These are phyloP conservation scores for Venturia nashicola DNA, from an alignment of 2,329 filamentous ascomycete genomes.

Conservation along the genomic window DNA sequence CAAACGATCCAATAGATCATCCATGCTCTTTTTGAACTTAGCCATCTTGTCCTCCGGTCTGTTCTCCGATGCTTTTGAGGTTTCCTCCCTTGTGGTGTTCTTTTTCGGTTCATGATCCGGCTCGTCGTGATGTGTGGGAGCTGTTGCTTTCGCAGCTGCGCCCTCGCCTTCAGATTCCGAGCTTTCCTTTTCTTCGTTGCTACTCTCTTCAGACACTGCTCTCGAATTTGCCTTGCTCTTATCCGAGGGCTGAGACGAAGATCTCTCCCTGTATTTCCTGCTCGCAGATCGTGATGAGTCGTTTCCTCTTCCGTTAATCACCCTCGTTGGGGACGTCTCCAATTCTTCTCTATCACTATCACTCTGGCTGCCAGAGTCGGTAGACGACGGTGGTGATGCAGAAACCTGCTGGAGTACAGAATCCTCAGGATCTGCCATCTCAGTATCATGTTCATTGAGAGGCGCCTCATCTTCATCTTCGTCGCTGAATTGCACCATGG, in stretches of 20 bases:
- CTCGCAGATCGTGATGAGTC: not conserved
- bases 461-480: not conserved
- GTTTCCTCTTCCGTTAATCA: not conserved
- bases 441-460: not conserved
- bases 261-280: not conserved
- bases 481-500: not conserved
- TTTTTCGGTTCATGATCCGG: not conserved
- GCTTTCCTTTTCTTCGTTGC: not conserved
- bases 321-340: not conserved
- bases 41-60: not conserved
- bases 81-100: not conserved
- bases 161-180: not conserved
- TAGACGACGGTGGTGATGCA: not conserved
- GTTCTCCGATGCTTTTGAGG: not conserved
- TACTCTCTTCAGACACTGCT: not conserved
- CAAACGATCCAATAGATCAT: not conserved
- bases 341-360: not conserved
- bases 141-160: not conserved
- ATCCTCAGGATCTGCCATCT: not conserved
- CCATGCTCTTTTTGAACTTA: not conserved
- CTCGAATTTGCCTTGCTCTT: not conserved
- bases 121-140: not conserved
- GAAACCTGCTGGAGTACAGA: not conserved
- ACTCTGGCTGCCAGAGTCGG: not conserved
- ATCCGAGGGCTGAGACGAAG: not conserved